A percentile compares a stretch with the other conserved stretches of the same genome.
These are phyloP conservation scores for Monotropa hypopitys DNA, from an alignment of 179 eudicot genomes.

Conservation along the genomic window DNA sequence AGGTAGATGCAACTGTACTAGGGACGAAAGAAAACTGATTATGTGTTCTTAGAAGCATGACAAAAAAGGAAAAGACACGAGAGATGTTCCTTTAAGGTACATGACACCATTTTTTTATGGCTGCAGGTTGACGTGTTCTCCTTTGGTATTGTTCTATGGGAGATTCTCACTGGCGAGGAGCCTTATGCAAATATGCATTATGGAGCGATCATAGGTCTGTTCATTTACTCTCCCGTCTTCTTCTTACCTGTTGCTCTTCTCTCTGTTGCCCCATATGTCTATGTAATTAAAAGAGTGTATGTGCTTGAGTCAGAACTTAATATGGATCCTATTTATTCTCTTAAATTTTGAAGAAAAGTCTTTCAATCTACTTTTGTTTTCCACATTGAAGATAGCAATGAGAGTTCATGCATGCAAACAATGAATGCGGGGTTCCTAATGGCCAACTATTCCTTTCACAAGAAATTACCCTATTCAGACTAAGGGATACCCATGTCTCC, in stretches of 20 bases:
- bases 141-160: slow-evolving; percentile 37
- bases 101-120: background rate
- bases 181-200: slow-evolving; percentile 37
- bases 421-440: background rate
- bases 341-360: background rate
- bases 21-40: background rate
- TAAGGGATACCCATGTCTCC: too few relatives aligned
- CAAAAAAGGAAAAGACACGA: background rate
- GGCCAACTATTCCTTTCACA: background rate
- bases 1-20: background rate
- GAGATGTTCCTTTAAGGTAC: slow-evolving; percentile 1
- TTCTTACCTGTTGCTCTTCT: background rate
- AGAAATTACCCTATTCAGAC: background rate
- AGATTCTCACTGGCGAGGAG: slow-evolving; percentile 33
- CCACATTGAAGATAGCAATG: background rate
- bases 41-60: background rate
- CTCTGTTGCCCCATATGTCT: background rate
- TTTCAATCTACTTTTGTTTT: background rate
- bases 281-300: background rate
- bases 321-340: slow-evolving; percentile 2
- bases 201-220: slow-evolving; percentile 31
- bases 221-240: background rate
- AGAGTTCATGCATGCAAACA: background rate
- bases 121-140: slow-evolving; percentile 36
- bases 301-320: background rate